phyloP scores from a whole-genome alignment of 192 early-diverging fungal species.

The Coemansia sp. region DNA sequence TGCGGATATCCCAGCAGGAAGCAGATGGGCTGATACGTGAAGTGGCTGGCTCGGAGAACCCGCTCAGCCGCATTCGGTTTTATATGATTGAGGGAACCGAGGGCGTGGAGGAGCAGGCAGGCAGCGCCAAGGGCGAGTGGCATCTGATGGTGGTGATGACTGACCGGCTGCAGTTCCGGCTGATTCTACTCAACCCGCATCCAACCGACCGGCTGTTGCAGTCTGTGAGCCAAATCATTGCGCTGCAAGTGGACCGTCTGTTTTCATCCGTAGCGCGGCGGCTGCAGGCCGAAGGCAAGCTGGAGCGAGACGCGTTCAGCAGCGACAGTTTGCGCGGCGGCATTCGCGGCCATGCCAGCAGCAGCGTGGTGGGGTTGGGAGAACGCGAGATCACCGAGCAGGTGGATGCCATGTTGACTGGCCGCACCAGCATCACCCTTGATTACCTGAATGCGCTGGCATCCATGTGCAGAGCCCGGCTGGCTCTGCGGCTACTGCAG shows the following conservation, averaged over 20 bases:
- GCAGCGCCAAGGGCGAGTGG: conserved; percentile 30
- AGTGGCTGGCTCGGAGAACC: conserved; percentile 25
- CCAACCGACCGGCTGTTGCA: conserved; percentile 29
- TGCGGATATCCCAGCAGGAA: conserved; percentile 46
- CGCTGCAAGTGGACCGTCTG: conserved; percentile 47
- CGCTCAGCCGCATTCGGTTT: conserved; percentile 39
- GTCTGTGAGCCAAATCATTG: conserved; percentile 38
- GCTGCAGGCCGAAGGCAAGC: conserved; percentile 20
- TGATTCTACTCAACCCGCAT: conserved; percentile 38
- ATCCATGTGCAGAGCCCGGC: conserved; percentile 37
- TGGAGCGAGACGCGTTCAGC: conserved; percentile 11
- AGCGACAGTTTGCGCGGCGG: neutral
- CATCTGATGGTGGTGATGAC: conserved; percentile 52
- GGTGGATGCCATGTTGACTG: conserved; percentile 45
- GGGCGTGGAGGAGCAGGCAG: conserved; percentile 32
- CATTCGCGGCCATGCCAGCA: neutral
- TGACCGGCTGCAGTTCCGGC: conserved; percentile 45
- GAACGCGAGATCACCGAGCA: conserved; percentile 35
- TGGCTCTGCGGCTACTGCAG: conserved; percentile 47
- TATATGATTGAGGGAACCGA: conserved; percentile 51
- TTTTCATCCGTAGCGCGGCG: conserved; percentile 48
- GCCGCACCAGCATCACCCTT: conserved; percentile 42
- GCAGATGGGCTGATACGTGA: conserved; percentile 40
- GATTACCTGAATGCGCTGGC: conserved; percentile 52
- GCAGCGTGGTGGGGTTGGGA: too few species aligned